phyloP scores from a whole-genome alignment of 2,329 filamentous ascomycete genomes.

The Sarocladiaceae sp. region DNA sequence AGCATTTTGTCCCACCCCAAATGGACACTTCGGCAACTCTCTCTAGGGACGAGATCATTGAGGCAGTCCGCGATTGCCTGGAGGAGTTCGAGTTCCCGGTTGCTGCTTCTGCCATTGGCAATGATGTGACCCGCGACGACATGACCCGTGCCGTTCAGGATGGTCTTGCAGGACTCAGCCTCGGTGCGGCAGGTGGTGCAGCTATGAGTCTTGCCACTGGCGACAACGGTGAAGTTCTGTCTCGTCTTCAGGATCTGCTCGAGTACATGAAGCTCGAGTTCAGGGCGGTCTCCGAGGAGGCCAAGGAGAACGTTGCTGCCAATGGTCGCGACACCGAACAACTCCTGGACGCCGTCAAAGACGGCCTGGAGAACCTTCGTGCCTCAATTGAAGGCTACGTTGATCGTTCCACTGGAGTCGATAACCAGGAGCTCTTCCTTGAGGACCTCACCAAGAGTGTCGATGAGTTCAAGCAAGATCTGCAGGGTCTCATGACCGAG shows the following conservation, averaged over 20 bases:
- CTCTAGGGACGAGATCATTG: constrained; percentile 78
- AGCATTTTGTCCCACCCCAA: constrained; percentile 72
- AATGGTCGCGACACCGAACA: constrained; percentile 83
- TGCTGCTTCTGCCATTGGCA: constrained; percentile 49
- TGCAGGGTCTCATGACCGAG: constrained; percentile 55
- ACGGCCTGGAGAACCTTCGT: constrained; percentile 78
- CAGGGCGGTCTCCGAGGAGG: constrained; percentile 54
- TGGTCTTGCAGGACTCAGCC: constrained; percentile 48
- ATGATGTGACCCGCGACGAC: constrained; percentile 56
- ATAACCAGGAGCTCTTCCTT: constrained; percentile 74
- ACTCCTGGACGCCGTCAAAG: constrained; percentile 80
- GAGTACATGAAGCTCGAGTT: constrained; percentile 57
- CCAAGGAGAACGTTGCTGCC: constrained; percentile 74
- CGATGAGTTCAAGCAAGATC: constrained; percentile 62
- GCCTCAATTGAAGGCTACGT: constrained; percentile 78
- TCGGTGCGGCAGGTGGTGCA: constrained; percentile 18
- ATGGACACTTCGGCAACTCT: constrained; percentile 65
- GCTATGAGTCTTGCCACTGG: constrained; percentile 13
- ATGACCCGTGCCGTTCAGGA: constrained; percentile 61
- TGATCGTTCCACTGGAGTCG: constrained; percentile 63
- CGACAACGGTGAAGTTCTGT: constrained; percentile 46
- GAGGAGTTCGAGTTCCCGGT: constrained; percentile 78
- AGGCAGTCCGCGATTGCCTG: constrained; percentile 79
- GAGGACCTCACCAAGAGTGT: constrained; percentile 62
- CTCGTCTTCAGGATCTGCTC: constrained; percentile 62